Percentiles rank a stretch among this genome's conserved stretches.
Conservation (phyloP, 1,284 basidiomycete species). For the Leccinum fuscescens region DNA sequence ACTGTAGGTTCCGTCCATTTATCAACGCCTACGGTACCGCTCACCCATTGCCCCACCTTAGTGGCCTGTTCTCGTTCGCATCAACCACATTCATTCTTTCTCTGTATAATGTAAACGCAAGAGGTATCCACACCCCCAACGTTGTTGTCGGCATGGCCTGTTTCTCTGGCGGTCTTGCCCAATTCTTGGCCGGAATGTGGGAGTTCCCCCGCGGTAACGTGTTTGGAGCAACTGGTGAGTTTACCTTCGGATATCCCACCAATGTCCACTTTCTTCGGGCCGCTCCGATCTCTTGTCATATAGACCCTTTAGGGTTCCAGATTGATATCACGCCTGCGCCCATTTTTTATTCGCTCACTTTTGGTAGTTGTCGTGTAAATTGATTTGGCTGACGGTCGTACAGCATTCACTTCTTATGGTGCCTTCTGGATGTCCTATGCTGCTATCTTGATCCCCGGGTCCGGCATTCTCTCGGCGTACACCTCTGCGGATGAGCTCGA, state of each 20-base stretch:
- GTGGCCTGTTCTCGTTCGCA: constrained; percentile 73
- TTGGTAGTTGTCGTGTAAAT: background rate
- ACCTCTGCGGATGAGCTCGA: constrained; percentile 41
- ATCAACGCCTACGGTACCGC: no score
- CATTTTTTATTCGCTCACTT: background rate
- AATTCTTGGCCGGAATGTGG: constrained; percentile 76
- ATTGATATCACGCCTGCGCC: background rate
- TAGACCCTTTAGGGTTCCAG: background rate
- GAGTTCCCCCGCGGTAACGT: constrained; percentile 76
- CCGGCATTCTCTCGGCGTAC: constrained; percentile 58
- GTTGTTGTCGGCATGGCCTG: constrained; percentile 84
- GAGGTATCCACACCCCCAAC: constrained; percentile 57
- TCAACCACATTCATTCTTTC: constrained; percentile 73
- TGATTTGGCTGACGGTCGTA: background rate
- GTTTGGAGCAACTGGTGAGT: constrained; percentile 68
- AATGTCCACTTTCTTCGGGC: background rate
- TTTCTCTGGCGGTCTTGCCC: constrained; percentile 81
- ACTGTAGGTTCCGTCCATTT: constrained; percentile 38
- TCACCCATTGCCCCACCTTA: constrained; percentile 19
- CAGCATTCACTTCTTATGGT: constrained; percentile 80
- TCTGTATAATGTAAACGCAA: constrained; percentile 59
- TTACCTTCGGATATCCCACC: background rate
- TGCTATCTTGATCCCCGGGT: constrained; percentile 61
- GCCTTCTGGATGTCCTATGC: constrained; percentile 84
- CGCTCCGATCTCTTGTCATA: background rate